Evolutionary conservation across 345 rosid genomes (phyloP), one percentile per base, ranked within the genome.

Genomic region (Gossypium australe): DNA sequence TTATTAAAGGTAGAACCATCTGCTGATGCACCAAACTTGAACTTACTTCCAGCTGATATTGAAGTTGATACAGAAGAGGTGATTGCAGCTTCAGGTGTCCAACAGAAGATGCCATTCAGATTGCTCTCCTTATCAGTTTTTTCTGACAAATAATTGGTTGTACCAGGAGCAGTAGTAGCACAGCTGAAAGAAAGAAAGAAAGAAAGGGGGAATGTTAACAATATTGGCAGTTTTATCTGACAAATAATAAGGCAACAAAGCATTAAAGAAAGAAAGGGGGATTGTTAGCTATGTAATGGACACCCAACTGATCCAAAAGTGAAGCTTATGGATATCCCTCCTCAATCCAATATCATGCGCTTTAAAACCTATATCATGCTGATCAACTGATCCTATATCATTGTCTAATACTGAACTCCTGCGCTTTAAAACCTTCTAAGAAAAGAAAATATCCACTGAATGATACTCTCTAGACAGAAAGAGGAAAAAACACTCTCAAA

Each of bases 371-470:
- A 34, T 34, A 34, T 34, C 38, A 4, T 34, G 38, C 38, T 34
- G 38, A 34, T 34, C 97, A 74, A 84, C 82, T 76, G 94, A 85
- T 58, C 94, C 91, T 8, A 90, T 83, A 81, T 85, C 97, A 87
- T 78, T 85, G 67, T 96, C 95, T 43, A 96, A 82, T 51, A 86
- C 89, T 29, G 94, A 88, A 81, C 89, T 90, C 83, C 94, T 80
- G 63, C 95, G 87, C 78, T 96, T 93, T 62, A 86, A 81, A 78
- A 82, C 82, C 99, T 96, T 83, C 82, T 80, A 72, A 77, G 55
- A 24, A 56, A 70, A 72, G 68, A 57, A 80, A 20, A 76, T 73
- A n/a, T n/a, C 27, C 67, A 64, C 41, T 34, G 41, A 34, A 20
- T 62, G 17, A 63, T 52, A 45, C 24, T 47, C 22, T 34, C 70